Base-by-base conservation (phyloP, 75 land plant species). In the Isoetes taiwanensis region DNA sequence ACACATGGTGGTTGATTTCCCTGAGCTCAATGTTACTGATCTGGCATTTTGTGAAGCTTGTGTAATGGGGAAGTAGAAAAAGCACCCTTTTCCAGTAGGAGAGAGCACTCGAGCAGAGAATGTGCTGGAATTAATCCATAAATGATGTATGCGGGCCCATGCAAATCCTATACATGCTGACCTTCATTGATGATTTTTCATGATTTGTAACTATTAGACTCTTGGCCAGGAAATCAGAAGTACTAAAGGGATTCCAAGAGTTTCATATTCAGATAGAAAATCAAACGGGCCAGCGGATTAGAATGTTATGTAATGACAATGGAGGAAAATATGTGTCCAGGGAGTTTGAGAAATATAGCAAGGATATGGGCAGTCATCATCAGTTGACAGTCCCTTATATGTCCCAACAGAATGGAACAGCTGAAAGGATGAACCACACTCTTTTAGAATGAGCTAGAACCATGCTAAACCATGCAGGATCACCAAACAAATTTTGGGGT, bases 371-470 rank as follows among this genome's bases (percentile, higher is more conserved):
- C 2, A 64, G 54, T 27, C 25, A 25, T n/a, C 66, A 55, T 56
- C 34, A 64, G 0, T 16, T 25, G 0, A 64, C 50, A 6, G 33
- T 26, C 56, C 43, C 59, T 10, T 39, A 38, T 28, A 43, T 17
- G 16, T 48, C 59, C 16, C 30, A 54, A 39, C 50, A 64, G 11
- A 64, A 64, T 55, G 33, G 25, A 1, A 3, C 56, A 10, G 43
- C 0, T 54, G 46, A 64, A n/a, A 0, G 40, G 4, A 33, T 54
- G 35, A 55, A 64, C 17, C 25, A 35, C 0, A 64, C 29, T 17
- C 54, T 64, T 9, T 21, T 34, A 14, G 64, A 62, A 21, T 0
- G 2, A 19, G 54, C 24, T 9, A 2, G 52, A 0, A 58, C 46
- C 52, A 58, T 61, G 63, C 1, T 61, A 1, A 33, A 35, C 32